Base-by-base conservation (phyloP, 169 alveolate species). In the Plasmodium relictum region DNA sequence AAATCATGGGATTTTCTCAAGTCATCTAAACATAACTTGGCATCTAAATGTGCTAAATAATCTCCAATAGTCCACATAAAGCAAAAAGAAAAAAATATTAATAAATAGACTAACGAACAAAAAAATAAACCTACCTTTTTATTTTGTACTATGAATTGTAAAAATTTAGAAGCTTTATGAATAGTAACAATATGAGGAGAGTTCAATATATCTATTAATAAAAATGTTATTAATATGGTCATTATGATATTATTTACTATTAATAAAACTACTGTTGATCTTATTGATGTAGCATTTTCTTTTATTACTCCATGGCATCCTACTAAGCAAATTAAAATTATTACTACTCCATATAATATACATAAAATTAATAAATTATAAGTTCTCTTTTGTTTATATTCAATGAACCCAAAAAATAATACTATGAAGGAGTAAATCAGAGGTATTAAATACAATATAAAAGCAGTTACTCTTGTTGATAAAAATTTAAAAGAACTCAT, bases 11-110 rank as follows among this genome's bases (percentile, higher is more conserved):
- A 70, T 37, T 20, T 18, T 50, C 87, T 37, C 39, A 85, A 59
- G 24, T 85, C 92, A 22, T 85, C 92, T 52, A 85, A 70, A 39
- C 92, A 85, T 39, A 70, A 31, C 18, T 61, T 54, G 6, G 92
- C 92, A 71, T 85, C 92, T 18, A 85, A 42, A 1, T 85, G 74
- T 8, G 92, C 92, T 42, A 85, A 18, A 41, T 85, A 85, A 70
- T 85, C 92, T 0, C 92, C 87, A 59, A 85, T 24, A 14, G 85
- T 85, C 92, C 92, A 85, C 92, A 85, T 85, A 59, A 85, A 85
- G 59, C 87, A 85, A 24, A 71, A 85, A 22, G 92, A 85, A 85
- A 85, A 68, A 65, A 85, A 85, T 70, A 85, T 85, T 65, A 85
- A 59, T 22, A n/a, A 45, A 26, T 85, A 85, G 7, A 85, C 74